phyloP scores from a whole-genome alignment of 2,329 filamentous ascomycete genomes.

The Metarhizium rileyi region DNA sequence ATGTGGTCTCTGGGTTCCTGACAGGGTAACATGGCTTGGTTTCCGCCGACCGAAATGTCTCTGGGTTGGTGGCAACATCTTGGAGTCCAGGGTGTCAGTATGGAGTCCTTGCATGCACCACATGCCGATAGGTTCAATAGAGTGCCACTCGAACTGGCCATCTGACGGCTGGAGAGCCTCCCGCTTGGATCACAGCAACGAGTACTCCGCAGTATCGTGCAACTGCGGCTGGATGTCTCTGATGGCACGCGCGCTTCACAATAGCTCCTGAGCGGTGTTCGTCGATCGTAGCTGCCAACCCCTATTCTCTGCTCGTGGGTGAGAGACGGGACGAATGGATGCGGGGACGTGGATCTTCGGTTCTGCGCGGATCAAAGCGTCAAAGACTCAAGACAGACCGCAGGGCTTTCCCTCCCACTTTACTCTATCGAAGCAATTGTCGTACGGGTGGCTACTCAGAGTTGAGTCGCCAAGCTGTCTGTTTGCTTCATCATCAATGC shows the following conservation, averaged over 20 bases:
- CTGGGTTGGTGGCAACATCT: neutral
- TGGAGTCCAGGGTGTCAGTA: neutral
- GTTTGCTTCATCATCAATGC: too few species aligned
- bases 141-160: neutral
- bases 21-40: neutral
- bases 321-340: neutral
- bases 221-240: neutral
- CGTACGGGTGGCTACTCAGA: too few species aligned
- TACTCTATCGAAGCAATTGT: too few species aligned
- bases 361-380: too few species aligned
- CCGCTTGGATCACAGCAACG: neutral
- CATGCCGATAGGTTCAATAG: neutral
- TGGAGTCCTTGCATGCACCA: neutral
- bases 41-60: neutral
- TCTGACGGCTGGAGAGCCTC: neutral
- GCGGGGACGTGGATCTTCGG: neutral
- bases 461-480: too few species aligned
- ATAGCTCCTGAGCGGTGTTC: neutral
- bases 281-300: neutral
- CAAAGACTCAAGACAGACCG: too few species aligned
- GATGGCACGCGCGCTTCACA: neutral
- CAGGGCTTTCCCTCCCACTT: too few species aligned
- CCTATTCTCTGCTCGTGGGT: neutral
- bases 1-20: too few species aligned
- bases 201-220: neutral